Base-by-base conservation (phyloP, 805 yeast genomes). In the Ogataea salicorniae region DNA sequence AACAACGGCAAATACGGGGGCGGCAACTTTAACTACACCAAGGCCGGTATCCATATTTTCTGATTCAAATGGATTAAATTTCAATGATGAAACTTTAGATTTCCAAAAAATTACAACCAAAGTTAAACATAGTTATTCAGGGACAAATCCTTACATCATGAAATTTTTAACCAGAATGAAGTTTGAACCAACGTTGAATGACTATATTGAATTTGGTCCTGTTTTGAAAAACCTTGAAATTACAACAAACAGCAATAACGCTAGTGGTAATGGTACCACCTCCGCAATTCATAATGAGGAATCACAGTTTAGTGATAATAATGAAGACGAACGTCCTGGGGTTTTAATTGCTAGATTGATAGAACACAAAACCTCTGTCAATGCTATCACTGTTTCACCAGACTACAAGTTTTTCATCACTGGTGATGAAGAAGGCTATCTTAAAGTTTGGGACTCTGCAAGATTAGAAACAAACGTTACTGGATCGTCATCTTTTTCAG, bases 381-480 rank as follows among this genome's bases (percentile, higher is more conserved):
- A 73, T 20, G 67, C 82, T 26, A 60, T 89, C 8, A 77, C 74
- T 1, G 75, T 79, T 0, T 74, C 87, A 5, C 81, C 84, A 0
- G 81, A 84, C 29, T 75, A 80, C 15, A 76, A 77, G 22, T 84
- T 79, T 53, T 81, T 92, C 52, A 68, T 89, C 2, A 82, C 94
- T 2, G 96, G 90, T 2, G 87, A 94, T 7, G 85, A 82, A 42
- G 75, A 76, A 29, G 96, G 97, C 0, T 60, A 69, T 1, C 58
- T 94, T 37, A 84, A 80, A 53, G 64, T 92, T 0, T 94, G 97
- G 97, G 95, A 88, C 59, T 65, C 83, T 0, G 57, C 68, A 9
- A 78, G 81, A 48, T 66, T 91, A 35, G 88, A 83, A 45, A 76
- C 76, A 46, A 85, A 84, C 37, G 77, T 81, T 4, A 68, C 76